Base-by-base conservation (phyloP, 768 basidiomycete species). In the Boletellus sp. region DNA sequence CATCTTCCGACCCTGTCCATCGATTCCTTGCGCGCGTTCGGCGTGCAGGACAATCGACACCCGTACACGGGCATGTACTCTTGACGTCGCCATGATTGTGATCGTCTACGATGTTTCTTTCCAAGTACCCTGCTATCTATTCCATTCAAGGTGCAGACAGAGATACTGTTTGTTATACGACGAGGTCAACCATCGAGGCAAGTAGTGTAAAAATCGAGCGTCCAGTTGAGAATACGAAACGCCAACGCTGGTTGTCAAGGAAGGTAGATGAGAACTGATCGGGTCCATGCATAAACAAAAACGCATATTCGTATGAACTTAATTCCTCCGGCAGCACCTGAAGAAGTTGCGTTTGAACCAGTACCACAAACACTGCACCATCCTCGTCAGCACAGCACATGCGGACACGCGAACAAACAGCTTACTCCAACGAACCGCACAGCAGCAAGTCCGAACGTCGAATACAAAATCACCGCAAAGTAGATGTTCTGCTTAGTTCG, bases 281-380 rank as follows among this genome's bases (percentile, higher is more conserved):
- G 48, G 42, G 62, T 68, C 68, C 64, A 51, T 60, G 50, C 40
- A 56, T 47, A 4, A 59, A 53, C 28, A 47, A 52, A 48, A 50
- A 34, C 23, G 47, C 51, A 55, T 65, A 55, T 54, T 28, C 48
- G 41, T 51, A 43, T 22, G 12, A 47, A 43, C 17, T 75, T 70
- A 91, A 62, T 84, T 87, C 61, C 76, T 79, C 59, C 90, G 79
- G 78, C 85, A 92, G 67, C 77, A 86, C 56, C 85, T 75, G 80
- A 90, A 91, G 44, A 92, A 68, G 68, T 90, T 90, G 55, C 88
- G 80, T 69, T 79, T 87, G 74, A 90, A 78, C 76, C 83, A 88
- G 73, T 91, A 92, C 66, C 63, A 89, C 57, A 92, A 63, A 66
- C 89, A 91, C 90, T 92, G 56, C 3, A 26, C 6, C 48, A 51